These are phyloP conservation scores for Eucommia ulmoides DNA, from an alignment of 257 asterid genomes.

Conservation along the genomic window DNA sequence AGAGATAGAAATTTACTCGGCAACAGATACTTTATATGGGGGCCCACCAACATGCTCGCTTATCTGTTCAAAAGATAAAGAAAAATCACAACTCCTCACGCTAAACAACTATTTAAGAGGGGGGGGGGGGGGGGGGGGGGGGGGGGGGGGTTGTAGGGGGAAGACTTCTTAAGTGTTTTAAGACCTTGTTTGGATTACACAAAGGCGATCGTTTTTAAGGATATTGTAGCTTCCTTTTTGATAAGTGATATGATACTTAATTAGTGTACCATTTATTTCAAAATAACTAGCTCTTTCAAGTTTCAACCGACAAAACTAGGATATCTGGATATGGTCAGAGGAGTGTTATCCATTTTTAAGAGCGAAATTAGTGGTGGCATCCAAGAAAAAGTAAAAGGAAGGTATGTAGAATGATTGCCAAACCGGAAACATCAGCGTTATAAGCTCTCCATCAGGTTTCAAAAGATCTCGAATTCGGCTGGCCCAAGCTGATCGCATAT, in stretches of 20 bases:
- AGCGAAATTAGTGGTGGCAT: background rate
- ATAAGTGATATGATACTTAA: background rate
- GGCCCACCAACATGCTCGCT: slow-evolving; percentile 79
- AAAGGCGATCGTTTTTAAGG: background rate
- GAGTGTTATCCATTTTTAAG: background rate
- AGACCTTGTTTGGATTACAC: background rate
- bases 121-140: too few species aligned
- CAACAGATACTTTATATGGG: slow-evolving; percentile 65
- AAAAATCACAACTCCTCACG: background rate
- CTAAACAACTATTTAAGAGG: too few species aligned
- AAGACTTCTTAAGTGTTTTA: background rate
- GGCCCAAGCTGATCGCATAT: slow-evolving; percentile 61
- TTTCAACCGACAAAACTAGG: too few species aligned
- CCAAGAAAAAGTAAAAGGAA: slow-evolving; percentile 6
- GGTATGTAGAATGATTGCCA: slow-evolving; percentile 13
- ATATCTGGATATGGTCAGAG: too few species aligned
- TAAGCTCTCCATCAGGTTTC: slow-evolving; percentile 78
- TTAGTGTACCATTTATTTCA: background rate
- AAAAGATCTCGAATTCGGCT: slow-evolving; percentile 40
- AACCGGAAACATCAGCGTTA: slow-evolving; percentile 80
- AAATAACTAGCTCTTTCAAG: background rate
- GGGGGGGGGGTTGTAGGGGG: too few species aligned
- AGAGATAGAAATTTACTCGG: slow-evolving; percentile 36
- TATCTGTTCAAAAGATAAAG: slow-evolving; percentile 28
- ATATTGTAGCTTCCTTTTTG: too few species aligned